Evolutionary conservation across 495 filamentous ascomycete species (phyloP).

Genomic region (Trypethelium eluteriae): DNA sequence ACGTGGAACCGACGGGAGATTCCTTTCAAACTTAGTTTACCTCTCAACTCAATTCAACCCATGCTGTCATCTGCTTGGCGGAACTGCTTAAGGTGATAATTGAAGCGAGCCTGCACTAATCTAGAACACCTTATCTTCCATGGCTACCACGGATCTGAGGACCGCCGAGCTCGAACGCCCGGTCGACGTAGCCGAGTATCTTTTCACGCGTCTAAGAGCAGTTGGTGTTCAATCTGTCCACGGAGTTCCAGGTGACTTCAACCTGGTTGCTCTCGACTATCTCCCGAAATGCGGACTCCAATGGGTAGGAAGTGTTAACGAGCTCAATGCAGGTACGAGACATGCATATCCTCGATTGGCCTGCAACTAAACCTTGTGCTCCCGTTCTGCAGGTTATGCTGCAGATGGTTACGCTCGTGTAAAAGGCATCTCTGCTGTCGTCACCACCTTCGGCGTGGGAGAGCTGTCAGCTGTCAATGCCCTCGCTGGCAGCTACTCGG

Average conservation of each 20-base stretch:
- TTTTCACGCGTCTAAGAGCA: slow-evolving; percentile 34
- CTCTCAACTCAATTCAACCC: too few relatives aligned
- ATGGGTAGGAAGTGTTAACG: slow-evolving; percentile 66
- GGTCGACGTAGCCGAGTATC: slow-evolving; percentile 23
- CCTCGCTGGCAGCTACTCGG: slow-evolving; percentile 61
- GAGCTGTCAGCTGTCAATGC: slow-evolving; percentile 64
- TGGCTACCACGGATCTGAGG: slow-evolving; percentile 9
- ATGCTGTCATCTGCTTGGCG: too few relatives aligned
- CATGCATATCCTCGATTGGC: neutral
- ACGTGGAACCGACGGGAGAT: too few relatives aligned
- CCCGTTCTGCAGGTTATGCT: slow-evolving; percentile 50
- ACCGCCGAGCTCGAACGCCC: slow-evolving; percentile 14
- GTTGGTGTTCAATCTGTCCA: slow-evolving; percentile 34
- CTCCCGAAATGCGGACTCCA: slow-evolving; percentile 48
- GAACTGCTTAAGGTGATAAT: too few relatives aligned
- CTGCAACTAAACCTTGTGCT: neutral
- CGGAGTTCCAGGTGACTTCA: slow-evolving; percentile 25
- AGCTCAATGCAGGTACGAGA: slow-evolving; percentile 55
- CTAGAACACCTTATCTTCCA: neutral
- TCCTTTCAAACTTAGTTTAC: too few relatives aligned
- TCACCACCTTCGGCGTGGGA: slow-evolving; percentile 65
- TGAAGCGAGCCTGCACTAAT: neutral
- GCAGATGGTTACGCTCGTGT: slow-evolving; percentile 65
- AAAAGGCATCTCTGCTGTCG: slow-evolving; percentile 56
- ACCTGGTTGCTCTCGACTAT: slow-evolving; percentile 50